A percentile compares a stretch with the other conserved stretches of the same genome.
Conservation (phyloP, 2,329 filamentous ascomycete species). For the Penicillium sp. region DNA sequence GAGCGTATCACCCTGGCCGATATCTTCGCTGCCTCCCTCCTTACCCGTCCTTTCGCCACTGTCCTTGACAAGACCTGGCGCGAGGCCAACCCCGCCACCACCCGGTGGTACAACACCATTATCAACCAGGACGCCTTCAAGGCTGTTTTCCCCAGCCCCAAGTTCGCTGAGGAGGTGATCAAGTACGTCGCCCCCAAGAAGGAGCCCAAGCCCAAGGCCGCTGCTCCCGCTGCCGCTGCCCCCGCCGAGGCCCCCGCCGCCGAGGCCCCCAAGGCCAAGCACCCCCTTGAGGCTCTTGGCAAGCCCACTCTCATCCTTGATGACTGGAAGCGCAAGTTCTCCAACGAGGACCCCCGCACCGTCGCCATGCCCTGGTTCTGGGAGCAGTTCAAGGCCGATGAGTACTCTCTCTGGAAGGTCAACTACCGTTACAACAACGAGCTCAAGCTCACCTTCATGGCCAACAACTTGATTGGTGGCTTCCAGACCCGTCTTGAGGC, state of each 20-base stretch:
- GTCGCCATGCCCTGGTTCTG: conserved; percentile 96
- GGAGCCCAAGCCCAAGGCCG: conserved; percentile 62
- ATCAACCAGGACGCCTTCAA: conserved; percentile 90
- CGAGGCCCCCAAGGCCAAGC: conserved; percentile 82
- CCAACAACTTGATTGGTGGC: conserved; percentile 94
- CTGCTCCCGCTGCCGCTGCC: conserved; percentile 52
- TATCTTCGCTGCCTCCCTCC: conserved; percentile 75
- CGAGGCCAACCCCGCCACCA: conserved; percentile 74
- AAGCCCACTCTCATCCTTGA: conserved; percentile 81
- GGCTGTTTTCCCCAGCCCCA: conserved; percentile 70
- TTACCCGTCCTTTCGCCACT: conserved; percentile 86
- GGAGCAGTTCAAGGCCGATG: conserved; percentile 89
- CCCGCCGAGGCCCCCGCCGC: conserved; percentile 58
- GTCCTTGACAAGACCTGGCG: conserved; percentile 94
- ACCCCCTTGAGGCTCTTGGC: conserved; percentile 83
- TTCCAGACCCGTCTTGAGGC: conserved; percentile 97
- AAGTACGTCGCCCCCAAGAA: conserved; percentile 75
- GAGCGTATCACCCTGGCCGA: conserved; percentile 98
- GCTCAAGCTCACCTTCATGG: conserved; percentile 98
- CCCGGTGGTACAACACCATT: conserved; percentile 94
- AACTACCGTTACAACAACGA: conserved; percentile 99
- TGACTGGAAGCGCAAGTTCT: conserved; percentile 99
- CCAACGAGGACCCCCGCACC: conserved; percentile 82
- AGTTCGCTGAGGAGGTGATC: conserved; percentile 77
- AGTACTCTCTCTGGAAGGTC: conserved; percentile 92